Base-by-base conservation (phyloP, 1,139 yeast species). In the Yamadazyma atmosphaerica region DNA sequence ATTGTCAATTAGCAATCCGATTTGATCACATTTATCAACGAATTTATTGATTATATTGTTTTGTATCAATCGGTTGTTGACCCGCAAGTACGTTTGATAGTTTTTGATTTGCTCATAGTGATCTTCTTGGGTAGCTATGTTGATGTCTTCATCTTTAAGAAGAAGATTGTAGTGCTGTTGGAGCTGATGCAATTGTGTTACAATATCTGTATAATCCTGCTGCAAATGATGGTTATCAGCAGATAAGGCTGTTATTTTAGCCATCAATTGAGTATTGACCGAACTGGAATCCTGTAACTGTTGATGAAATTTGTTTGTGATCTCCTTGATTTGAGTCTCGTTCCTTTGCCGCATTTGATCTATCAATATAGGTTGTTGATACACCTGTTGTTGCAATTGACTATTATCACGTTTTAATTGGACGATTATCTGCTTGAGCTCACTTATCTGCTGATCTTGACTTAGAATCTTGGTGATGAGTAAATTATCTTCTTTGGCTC, bases 361-460 rank as follows among this genome's bases (percentile, higher is more conserved):
- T 15, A 30, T 18, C 4, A n/a, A 32, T 5, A 38, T 35, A 6
- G 36, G 29, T 16, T 38, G 43, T 10, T 32, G 34, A 32, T 43
- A 43, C 14, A 33, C 37, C 4, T 43, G 43, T 26, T 43, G 44
- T 34, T 43, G 44, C 4, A 43, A 38, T 4, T 17, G 13, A 14
- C 30, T 37, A 31, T 43, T 43, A 19, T 43, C 41, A 7, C 29
- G 32, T 26, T 41, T 43, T 29, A 43, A 30, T 11, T 35, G 41
- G n/a, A 32, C 33, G n/a, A 43, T 37, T n/a, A 25, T 16, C 17
- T 31, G 30, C 25, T 41, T 43, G 11, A 43, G 25, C 7, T 32
- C 37, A 13, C 28, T 35, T 10, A 43, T 43, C 24, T 43, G 43
- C 3, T 29, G 32, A 6, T 34, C 26, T 25, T 43, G 47, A 19